Conservation (phyloP, 1,284 basidiomycete species). For the Sporisorium sorghi region DNA sequence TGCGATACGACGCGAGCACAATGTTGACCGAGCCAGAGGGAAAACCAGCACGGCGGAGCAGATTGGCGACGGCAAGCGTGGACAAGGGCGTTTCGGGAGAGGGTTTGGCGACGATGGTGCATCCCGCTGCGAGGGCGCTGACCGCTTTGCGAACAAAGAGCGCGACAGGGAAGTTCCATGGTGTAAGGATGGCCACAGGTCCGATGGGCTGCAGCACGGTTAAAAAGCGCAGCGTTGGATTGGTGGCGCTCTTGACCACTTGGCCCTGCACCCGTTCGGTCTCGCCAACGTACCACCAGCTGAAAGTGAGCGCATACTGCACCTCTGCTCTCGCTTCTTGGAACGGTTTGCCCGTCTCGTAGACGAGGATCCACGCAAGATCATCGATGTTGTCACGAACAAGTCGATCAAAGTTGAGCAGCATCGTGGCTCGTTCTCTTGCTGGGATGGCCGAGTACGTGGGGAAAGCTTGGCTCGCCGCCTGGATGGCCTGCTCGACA, state of each 20-base stretch:
- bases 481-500: constrained; percentile 63
- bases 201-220: constrained; percentile 89
- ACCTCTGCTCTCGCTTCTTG: constrained; percentile 64
- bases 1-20: constrained; percentile 80
- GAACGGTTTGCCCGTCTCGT: constrained; percentile 67
- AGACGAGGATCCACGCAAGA: constrained; percentile 65
- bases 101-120: constrained; percentile 94
- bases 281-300: constrained; percentile 65
- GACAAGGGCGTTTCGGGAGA: constrained; percentile 96
- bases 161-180: constrained; percentile 68
- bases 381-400: constrained; percentile 62
- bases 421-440: constrained; percentile 57
- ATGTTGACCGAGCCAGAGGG: constrained; percentile 95
- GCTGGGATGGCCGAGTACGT: constrained; percentile 58
- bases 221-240: constrained; percentile 82
- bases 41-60: constrained; percentile 86
- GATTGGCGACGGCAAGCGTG: constrained; percentile 85
- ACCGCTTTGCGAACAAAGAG: constrained; percentile 86
- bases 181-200: constrained; percentile 70
- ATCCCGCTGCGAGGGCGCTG: constrained; percentile 89
- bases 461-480: constrained; percentile 56
- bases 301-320: constrained; percentile 64
- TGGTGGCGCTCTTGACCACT: constrained; percentile 80
- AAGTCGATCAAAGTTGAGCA: constrained; percentile 58
- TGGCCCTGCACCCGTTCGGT: constrained; percentile 73